phyloP scores from a whole-genome alignment of 345 rosid genomes.

The Carallia pectinifolia region DNA sequence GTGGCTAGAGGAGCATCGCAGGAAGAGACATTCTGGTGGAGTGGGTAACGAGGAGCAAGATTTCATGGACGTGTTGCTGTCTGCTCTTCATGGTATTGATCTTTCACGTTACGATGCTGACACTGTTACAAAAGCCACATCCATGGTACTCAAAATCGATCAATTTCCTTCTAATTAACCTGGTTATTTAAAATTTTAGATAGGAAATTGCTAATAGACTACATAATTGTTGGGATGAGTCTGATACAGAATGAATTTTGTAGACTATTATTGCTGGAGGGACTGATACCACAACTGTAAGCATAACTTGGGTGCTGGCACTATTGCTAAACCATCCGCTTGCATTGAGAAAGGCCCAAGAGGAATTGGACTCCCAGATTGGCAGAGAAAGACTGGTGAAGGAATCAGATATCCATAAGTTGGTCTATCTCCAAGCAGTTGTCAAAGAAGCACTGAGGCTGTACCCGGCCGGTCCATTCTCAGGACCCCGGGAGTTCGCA shows the following conservation, averaged over 20 bases:
- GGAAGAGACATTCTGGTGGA: neutral
- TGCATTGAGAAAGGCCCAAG: conserved; percentile 7
- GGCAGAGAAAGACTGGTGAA: conserved; percentile 11
- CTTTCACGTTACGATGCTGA: neutral
- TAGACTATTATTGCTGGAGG: neutral
- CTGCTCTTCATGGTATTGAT: neutral
- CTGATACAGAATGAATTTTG: neutral
- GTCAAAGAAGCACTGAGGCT: conserved; percentile 12
- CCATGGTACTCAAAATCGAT: conserved; percentile 4
- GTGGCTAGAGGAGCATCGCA: conserved; percentile 29
- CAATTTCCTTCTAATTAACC: neutral
- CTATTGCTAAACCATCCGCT: neutral
- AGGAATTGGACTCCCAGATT: conserved; percentile 2
- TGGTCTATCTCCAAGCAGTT: conserved; percentile 8
- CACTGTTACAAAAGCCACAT: conserved; percentile 7
- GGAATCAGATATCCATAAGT: conserved; percentile 5
- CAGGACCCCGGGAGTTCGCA: conserved; percentile 7
- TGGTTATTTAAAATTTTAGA: too few relatives aligned
- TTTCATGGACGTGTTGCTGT: conserved; percentile 26
- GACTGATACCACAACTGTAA: neutral
- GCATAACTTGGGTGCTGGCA: neutral
- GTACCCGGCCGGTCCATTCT: conserved; percentile 6
- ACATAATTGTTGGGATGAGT: too few relatives aligned
- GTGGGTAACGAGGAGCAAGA: conserved; percentile 1
- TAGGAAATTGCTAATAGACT: too few relatives aligned